These are phyloP conservation scores for Rubus idaeus DNA, from an alignment of 306 rosid species.

Conservation along the genomic window DNA sequence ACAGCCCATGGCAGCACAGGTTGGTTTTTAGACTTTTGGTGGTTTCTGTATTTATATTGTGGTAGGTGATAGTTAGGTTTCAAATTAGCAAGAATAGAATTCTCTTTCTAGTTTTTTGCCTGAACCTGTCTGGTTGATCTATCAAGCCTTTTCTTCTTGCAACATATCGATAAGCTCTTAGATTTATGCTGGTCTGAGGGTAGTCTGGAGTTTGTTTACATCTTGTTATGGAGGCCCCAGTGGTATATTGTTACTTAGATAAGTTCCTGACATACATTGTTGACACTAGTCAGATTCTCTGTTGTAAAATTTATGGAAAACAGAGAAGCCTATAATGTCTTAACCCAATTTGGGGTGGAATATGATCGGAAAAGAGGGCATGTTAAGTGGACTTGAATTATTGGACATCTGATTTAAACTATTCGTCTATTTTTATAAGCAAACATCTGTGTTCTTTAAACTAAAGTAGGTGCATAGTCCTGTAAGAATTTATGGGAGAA, in stretches of 20 bases:
- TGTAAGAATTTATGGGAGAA: too few species aligned
- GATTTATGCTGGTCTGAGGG: neutral
- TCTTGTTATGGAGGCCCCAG: neutral
- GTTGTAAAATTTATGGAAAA: neutral
- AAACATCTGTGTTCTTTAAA: too few species aligned
- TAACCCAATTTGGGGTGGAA: too few species aligned
- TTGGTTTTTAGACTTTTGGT: slow-evolving; percentile 29
- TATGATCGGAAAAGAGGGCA: too few species aligned
- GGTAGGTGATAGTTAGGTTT: neutral
- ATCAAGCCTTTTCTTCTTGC: neutral
- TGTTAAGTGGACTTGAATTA: too few species aligned
- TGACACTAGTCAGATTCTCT: neutral
- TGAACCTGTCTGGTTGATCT: neutral
- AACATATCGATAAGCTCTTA: neutral
- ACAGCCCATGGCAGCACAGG: slow-evolving; percentile 69
- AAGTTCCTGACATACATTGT: neutral
- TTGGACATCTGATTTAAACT: too few species aligned
- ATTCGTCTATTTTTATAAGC: too few species aligned
- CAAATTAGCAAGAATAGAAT: neutral
- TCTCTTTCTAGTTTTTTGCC: neutral
- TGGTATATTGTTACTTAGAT: neutral
- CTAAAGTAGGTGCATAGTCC: too few species aligned
- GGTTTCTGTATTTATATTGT: neutral
- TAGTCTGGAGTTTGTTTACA: too few species aligned
- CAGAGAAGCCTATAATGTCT: too few species aligned